A percentile compares a stretch with the other conserved stretches of the same genome.
phyloP scores from a whole-genome alignment of 345 rosid genomes.

The Hirschfeldia incana region DNA sequence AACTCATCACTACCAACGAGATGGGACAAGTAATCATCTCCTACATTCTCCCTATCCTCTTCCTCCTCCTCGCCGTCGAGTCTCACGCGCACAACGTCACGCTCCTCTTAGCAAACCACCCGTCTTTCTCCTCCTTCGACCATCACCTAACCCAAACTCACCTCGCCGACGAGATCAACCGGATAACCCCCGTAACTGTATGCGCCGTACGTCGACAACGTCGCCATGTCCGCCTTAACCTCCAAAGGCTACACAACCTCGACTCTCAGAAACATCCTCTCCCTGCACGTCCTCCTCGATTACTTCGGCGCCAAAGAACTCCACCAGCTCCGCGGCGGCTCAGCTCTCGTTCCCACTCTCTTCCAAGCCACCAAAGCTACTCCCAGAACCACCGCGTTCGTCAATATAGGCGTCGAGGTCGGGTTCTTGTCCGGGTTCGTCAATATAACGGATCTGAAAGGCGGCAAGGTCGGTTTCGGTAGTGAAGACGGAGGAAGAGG shows the following conservation, averaged over 20 bases:
- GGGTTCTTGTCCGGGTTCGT: conserved; percentile 66
- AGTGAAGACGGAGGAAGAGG: no score
- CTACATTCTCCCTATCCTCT: conserved; percentile 30
- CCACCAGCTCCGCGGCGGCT: conserved; percentile 81
- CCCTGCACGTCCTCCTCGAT: conserved; percentile 80
- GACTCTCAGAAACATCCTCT: conserved; percentile 80
- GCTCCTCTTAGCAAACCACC: conserved; percentile 63
- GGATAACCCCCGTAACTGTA: conserved; percentile 75
- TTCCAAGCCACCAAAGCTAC: conserved; percentile 87
- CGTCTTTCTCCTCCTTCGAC: conserved; percentile 77
- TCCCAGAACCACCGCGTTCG: conserved; percentile 74
- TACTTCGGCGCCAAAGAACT: conserved; percentile 44
- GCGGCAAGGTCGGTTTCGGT: no score
- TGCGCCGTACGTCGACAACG: conserved; percentile 80
- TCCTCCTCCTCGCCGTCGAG: conserved; percentile 33
- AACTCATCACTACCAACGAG: conserved; percentile 6
- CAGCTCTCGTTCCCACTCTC: conserved; percentile 84
- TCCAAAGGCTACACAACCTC: conserved; percentile 55
- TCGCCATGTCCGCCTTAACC: conserved; percentile 70
- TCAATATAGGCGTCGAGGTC: conserved; percentile 56
- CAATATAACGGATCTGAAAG: conserved; percentile 66
- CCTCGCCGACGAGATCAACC: conserved; percentile 85
- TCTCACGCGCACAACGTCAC: conserved; percentile 74
- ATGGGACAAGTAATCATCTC: conserved; percentile 13
- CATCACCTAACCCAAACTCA: conserved; percentile 75